Percentiles rank a stretch among this genome's conserved stretches.
These are phyloP conservation scores for Gastrolobium villosum DNA, from an alignment of 306 rosid genomes.

Conservation along the genomic window DNA sequence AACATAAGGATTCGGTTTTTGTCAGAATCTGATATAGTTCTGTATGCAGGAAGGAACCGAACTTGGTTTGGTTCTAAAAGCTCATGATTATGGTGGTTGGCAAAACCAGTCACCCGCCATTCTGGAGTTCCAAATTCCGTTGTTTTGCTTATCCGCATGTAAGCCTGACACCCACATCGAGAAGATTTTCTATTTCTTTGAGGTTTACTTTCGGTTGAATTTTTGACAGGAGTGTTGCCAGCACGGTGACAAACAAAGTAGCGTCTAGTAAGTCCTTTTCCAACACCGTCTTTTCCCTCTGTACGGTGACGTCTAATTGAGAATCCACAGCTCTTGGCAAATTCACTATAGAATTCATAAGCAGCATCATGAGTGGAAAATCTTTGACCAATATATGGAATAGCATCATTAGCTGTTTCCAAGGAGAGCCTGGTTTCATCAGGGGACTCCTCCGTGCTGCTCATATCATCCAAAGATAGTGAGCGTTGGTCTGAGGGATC, in stretches of 20 bases:
- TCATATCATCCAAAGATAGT: conserved; percentile 75
- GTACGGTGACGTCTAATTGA: conserved; percentile 94
- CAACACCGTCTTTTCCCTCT: conserved; percentile 96
- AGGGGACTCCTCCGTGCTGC: conserved; percentile 93
- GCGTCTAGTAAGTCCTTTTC: conserved; percentile 94
- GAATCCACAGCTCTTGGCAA: conserved; percentile 88
- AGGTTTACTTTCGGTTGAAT: conserved; percentile 78
- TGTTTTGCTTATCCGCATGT: conserved; percentile 92
- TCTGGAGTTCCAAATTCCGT: conserved; percentile 84
- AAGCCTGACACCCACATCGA: conserved; percentile 95
- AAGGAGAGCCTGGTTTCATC: conserved; percentile 75
- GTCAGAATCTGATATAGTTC: conserved; percentile 90
- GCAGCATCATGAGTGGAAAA: conserved; percentile 93
- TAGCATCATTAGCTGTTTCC: conserved; percentile 67
- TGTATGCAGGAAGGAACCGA: conserved; percentile 96
- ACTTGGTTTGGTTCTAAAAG: conserved; percentile 95
- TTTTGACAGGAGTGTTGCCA: conserved; percentile 88
- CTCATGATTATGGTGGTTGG: conserved; percentile 92
- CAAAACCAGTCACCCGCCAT: conserved; percentile 97
- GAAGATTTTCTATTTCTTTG: conserved; percentile 94
- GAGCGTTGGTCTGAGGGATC: conserved; percentile 93
- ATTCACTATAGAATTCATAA: conserved; percentile 86
- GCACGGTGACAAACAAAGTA: conserved; percentile 98
- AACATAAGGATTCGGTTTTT: conserved; percentile 89
- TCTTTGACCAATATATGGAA: conserved; percentile 90